Conservation (phyloP, 148 eudicot genomes). For the Persicaria maculosa region DNA sequence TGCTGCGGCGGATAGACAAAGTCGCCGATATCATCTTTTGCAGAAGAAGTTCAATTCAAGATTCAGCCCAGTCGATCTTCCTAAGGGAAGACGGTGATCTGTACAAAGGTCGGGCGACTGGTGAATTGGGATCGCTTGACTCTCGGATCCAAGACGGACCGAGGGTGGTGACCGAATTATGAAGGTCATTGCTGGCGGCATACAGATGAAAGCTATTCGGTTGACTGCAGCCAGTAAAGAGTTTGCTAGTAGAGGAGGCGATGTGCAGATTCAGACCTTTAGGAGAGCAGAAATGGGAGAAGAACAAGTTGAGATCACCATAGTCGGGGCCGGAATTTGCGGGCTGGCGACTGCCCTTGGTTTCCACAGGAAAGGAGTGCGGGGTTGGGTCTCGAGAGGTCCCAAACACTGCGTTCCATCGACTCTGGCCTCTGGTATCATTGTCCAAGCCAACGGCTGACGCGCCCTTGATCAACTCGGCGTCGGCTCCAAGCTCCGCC, state of each 20-base stretch:
- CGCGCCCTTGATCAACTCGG: conserved; percentile 53
- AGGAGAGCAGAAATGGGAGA: not conserved
- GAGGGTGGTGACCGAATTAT: no score
- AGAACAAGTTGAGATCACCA: conserved; percentile 23
- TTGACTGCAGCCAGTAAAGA: no score
- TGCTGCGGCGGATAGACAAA: conserved; percentile 13
- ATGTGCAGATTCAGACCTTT: no score
- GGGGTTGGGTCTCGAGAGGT: conserved; percentile 43
- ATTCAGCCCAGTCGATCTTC: no score
- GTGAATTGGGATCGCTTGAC: no score
- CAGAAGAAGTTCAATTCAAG: no score
- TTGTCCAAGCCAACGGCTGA: conserved; percentile 43
- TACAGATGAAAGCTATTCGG: no score
- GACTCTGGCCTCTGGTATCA: conserved; percentile 52
- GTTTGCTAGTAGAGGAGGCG: no score
- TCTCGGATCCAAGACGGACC: no score
- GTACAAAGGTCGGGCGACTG: no score
- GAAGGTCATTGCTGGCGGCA: no score
- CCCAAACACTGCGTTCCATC: conserved; percentile 28
- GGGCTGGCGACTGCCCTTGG: conserved; percentile 46
- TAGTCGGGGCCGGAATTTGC: conserved; percentile 45
- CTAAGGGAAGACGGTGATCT: no score
- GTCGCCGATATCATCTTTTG: not conserved
- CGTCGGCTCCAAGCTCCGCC: conserved; percentile 30
- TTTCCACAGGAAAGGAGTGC: conserved; percentile 47